These are phyloP conservation scores for Myxozyma monticola DNA, from an alignment of 805 yeast species.

Conservation along the genomic window DNA sequence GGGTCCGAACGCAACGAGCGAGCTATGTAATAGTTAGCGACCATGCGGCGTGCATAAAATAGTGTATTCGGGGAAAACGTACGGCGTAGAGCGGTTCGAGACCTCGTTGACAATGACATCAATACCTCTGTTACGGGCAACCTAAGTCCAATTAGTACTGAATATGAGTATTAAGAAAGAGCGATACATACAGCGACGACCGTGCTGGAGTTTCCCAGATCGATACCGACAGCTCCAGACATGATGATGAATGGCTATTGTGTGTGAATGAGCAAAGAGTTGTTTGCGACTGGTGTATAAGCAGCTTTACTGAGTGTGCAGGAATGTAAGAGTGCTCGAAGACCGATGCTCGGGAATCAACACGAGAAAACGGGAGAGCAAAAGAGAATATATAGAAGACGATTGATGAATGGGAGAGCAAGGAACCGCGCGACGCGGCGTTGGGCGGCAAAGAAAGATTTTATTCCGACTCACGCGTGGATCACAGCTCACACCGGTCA, in stretches of 20 bases:
- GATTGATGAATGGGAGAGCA: not conserved
- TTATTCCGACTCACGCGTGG: not conserved
- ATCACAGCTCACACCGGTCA: constrained; percentile 3
- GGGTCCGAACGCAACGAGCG: constrained; percentile 84
- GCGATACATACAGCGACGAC: constrained; percentile 64
- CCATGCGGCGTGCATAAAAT: not conserved
- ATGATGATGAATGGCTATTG: not conserved
- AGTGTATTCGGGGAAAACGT: constrained; percentile 38
- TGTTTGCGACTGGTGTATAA: not conserved
- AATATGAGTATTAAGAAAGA: not conserved
- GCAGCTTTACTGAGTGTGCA: not conserved
- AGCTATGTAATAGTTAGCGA: constrained; percentile 27
- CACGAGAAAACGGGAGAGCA: not conserved
- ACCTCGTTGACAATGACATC: constrained; percentile 98
- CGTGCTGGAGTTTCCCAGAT: constrained; percentile 92
- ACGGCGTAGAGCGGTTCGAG: constrained; percentile 94
- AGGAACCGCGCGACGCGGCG: not conserved
- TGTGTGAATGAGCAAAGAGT: not conserved
- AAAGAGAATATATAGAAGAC: constrained; percentile 1
- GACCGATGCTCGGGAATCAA: not conserved
- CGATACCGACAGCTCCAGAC: constrained; percentile 63
- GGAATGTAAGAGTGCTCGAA: not conserved
- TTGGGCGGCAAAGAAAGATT: not conserved
- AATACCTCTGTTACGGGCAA: constrained; percentile 98
- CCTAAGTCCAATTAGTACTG: constrained; percentile 29